Evolutionary conservation across 23 red algal genomes (phyloP).

Genomic region (Gracilaria vermiculophylla): DNA sequence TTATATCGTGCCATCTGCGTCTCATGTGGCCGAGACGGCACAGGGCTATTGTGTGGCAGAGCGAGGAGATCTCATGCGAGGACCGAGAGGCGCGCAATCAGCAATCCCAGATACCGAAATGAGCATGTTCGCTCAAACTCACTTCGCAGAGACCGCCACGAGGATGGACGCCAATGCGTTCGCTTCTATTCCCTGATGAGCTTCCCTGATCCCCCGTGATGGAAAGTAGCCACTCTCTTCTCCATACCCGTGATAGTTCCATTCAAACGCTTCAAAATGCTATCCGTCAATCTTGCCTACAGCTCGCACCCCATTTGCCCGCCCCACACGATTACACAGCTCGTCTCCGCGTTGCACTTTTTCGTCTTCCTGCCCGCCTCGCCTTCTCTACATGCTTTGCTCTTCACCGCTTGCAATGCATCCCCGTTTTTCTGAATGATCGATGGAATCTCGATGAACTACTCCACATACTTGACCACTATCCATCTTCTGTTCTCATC

Average conservation of each 20-base stretch:
- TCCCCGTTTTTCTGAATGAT: constrained; percentile 52
- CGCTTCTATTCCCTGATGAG: not conserved
- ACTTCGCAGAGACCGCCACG: too few relatives aligned
- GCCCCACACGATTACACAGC: not conserved
- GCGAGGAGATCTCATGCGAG: too few relatives aligned
- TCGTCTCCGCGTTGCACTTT: not conserved
- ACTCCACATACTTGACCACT: not conserved
- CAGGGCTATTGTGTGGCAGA: too few relatives aligned
- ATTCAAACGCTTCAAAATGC: not conserved
- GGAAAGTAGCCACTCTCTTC: not conserved
- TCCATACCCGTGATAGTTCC: not conserved
- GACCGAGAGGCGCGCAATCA: too few relatives aligned
- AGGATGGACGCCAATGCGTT: too few relatives aligned
- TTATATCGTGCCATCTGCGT: too few relatives aligned
- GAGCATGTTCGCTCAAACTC: too few relatives aligned
- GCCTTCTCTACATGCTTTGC: not conserved
- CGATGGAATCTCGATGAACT: constrained; percentile 36
- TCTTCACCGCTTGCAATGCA: constrained; percentile 1
- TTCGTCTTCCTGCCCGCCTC: not conserved
- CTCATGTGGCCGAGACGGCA: too few relatives aligned
- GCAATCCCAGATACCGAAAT: too few relatives aligned
- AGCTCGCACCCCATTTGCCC: not conserved
- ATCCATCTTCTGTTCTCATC: not conserved
- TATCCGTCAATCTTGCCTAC: not conserved
- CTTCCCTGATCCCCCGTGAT: not conserved